Evolutionary conservation across 2,329 filamentous ascomycete species (phyloP), one percentile per base, ranked within the genome.

Genomic region (Cordyceps cateniannulata): DNA sequence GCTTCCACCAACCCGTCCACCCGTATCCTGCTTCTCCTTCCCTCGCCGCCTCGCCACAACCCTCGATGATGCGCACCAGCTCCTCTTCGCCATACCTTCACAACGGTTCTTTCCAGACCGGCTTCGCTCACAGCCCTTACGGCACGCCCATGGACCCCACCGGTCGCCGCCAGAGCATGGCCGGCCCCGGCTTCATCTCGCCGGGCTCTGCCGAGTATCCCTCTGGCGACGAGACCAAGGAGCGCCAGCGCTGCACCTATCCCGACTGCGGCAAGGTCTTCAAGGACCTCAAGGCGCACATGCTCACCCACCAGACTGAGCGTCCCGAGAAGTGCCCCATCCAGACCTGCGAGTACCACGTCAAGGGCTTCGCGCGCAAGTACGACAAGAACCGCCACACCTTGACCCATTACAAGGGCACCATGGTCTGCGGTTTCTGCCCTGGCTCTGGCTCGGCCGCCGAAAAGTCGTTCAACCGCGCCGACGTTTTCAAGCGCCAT

Each of bases 361-460:
- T 84, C 70, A 96, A 96, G 76, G 93, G 93, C 4, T 97, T 97
- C 70, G 92, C 93, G 12, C 84, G 93, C 68, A 96, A 96, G 76
- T 97, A 97, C 72, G 93, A 97, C 79, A 96, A 96, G 82, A 96
- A 96, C 76, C 81, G 93, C 49, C 93, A 97, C 73, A 96, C 92
- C 5, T 76, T 96, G 64, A 97, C 93, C 5, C 93, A 97, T 73
- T 97, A 96, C 83, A 96, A 96, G 77, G 93, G 93, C 45, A 96
- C 90, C 53, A 96, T 96, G 93, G 91, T 96, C 25, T 97, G 93
- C 71, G 92, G 91, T 32, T 97, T 96, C 78, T 96, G 93, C 69
- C 91, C 92, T 1, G 91, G 91, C 38, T 91, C 90, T 29, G 93
- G 93, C 4, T 93, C 91, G 5, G 85, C 91, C 8, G 89, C 89